Percentiles rank a stretch among this genome's conserved stretches.
Conservation (phyloP, 148 eudicot species). For the Nepenthes gracilis region DNA sequence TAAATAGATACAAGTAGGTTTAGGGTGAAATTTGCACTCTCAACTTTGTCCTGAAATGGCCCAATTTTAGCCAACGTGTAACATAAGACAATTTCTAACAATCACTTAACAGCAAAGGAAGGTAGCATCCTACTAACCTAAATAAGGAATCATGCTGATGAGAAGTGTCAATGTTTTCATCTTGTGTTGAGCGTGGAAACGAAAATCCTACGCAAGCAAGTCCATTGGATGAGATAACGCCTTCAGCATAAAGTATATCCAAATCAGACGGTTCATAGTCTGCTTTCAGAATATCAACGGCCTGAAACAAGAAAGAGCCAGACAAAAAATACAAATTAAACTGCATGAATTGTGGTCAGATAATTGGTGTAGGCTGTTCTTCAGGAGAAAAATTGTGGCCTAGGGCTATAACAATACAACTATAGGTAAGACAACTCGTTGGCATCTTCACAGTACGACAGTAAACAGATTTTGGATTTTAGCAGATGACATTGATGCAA, state of each 20-base stretch:
- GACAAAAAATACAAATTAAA: neutral
- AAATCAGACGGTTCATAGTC: slow-evolving; percentile 82
- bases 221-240: slow-evolving; percentile 87
- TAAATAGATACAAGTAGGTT: too few relatives aligned
- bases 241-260: slow-evolving; percentile 91
- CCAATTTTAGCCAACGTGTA: too few relatives aligned
- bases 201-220: slow-evolving; percentile 85
- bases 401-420: too few relatives aligned
- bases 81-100: too few relatives aligned
- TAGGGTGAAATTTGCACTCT: too few relatives aligned
- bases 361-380: too few relatives aligned
- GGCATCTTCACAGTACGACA: too few relatives aligned
- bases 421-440: too few relatives aligned
- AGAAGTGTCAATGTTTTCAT: slow-evolving; percentile 36
- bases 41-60: too few relatives aligned
- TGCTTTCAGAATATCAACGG: slow-evolving; percentile 63
- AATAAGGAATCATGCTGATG: slow-evolving; percentile 55
- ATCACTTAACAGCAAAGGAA: neutral
- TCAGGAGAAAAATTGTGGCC: too few relatives aligned
- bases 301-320: slow-evolving; percentile 30
- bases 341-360: neutral
- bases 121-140: slow-evolving; percentile 26
- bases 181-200: slow-evolving; percentile 50
- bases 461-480: too few relatives aligned
- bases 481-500: too few relatives aligned